A percentile compares a stretch with the other conserved stretches of the same genome.
Evolutionary conservation across 768 basidiomycete species (phyloP).

Genomic region (Boletus pseudopeckii): DNA sequence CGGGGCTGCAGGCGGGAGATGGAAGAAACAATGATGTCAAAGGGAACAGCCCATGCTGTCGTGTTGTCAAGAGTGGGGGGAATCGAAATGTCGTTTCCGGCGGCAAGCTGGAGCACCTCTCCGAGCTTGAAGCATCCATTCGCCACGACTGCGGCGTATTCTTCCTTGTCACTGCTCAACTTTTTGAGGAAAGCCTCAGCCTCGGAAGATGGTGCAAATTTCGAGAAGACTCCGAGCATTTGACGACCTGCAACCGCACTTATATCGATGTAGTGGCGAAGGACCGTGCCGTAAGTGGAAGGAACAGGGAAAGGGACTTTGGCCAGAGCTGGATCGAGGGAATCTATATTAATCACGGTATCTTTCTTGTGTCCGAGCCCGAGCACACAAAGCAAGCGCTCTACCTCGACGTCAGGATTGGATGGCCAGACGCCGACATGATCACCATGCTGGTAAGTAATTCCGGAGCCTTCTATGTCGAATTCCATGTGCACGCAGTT

Average conservation of each 20-base stretch:
- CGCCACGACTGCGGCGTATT: slow-evolving; percentile 72
- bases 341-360: slow-evolving; percentile 85
- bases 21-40: slow-evolving; percentile 93
- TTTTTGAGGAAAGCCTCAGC: slow-evolving; percentile 72
- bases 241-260: slow-evolving; percentile 94
- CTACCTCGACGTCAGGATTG: slow-evolving; percentile 90
- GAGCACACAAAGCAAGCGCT: slow-evolving; percentile 80
- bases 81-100: slow-evolving; percentile 66
- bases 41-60: slow-evolving; percentile 87
- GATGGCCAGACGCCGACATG: slow-evolving; percentile 97
- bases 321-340: slow-evolving; percentile 95
- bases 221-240: slow-evolving; percentile 80
- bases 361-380: slow-evolving; percentile 81
- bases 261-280: slow-evolving; percentile 97
- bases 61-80: slow-evolving; percentile 69
- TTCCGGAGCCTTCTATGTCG: slow-evolving; percentile 89
- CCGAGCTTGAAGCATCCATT: slow-evolving; percentile 87
- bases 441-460: slow-evolving; percentile 98
- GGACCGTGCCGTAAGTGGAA: slow-evolving; percentile 88
- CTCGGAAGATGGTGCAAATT: slow-evolving; percentile 80
- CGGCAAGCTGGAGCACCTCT: slow-evolving; percentile 88
- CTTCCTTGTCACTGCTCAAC: slow-evolving; percentile 84
- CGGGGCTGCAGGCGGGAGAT: slow-evolving; percentile 94
- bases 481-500: slow-evolving; percentile 97
- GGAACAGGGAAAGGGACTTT: slow-evolving; percentile 99